A percentile compares a stretch with the other conserved stretches of the same genome.
Evolutionary conservation across 176 grass and related monocot species (phyloP).

Genomic region (Eleusine indica): DNA sequence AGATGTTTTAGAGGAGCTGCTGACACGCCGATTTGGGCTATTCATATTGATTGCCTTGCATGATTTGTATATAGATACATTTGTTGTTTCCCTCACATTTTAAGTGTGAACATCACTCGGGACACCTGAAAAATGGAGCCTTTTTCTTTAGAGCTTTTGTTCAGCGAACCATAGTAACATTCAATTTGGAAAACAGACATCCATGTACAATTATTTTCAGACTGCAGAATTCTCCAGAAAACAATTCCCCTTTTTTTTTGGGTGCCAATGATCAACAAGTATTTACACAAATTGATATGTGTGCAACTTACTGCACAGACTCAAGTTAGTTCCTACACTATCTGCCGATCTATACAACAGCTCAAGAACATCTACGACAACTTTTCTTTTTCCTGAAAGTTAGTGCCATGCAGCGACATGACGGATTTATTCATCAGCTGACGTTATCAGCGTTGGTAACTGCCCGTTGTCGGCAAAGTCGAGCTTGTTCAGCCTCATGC

Average conservation of each 20-base stretch:
- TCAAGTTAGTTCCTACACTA: slow-evolving; percentile 46
- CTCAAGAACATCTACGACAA: slow-evolving; percentile 28
- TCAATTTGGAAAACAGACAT: neutral
- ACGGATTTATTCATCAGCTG: slow-evolving; percentile 49
- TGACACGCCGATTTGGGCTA: slow-evolving; percentile 15
- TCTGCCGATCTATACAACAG: slow-evolving; percentile 43
- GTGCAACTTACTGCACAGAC: slow-evolving; percentile 13
- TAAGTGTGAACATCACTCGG: neutral
- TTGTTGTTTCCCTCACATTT: neutral
- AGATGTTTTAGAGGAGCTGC: slow-evolving; percentile 34
- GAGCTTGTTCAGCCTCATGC: slow-evolving; percentile 79
- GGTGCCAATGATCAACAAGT: neutral
- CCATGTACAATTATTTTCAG: neutral
- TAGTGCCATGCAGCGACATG: slow-evolving; percentile 40
- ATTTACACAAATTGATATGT: slow-evolving; percentile 11
- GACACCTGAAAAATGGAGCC: neutral
- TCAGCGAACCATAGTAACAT: neutral
- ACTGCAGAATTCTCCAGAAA: slow-evolving; percentile 12
- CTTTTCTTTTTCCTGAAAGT: slow-evolving; percentile 29
- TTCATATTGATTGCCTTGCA: slow-evolving; percentile 34
- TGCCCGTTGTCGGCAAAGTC: slow-evolving; percentile 45
- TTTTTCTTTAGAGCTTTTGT: neutral
- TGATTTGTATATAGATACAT: slow-evolving; percentile 16
- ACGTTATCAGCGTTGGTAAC: slow-evolving; percentile 57
- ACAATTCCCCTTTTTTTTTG: neutral